Evolutionary conservation across 371 early-diverging fungal species (phyloP).

Genomic region (Mucor mucedo): DNA sequence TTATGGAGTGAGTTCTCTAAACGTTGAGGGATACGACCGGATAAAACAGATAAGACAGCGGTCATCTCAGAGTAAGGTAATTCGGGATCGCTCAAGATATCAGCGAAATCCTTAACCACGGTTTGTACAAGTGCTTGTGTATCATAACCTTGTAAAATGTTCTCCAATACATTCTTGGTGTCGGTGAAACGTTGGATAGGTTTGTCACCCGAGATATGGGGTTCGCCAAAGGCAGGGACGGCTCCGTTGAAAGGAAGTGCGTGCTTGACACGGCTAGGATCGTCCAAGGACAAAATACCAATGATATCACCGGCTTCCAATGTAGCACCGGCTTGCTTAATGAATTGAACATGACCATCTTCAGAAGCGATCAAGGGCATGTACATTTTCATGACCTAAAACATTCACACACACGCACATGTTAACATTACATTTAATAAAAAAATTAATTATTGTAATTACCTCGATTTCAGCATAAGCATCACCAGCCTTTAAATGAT

Average conservation of each 20-base stretch:
- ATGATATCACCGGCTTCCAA: conserved; percentile 93
- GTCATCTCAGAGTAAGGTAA: conserved; percentile 88
- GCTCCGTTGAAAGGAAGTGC: conserved; percentile 89
- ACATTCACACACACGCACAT: too few species aligned
- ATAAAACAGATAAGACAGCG: conserved; percentile 81
- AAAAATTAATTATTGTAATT: not conserved
- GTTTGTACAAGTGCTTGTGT: conserved; percentile 70
- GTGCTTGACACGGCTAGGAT: conserved; percentile 90
- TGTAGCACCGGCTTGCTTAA: conserved; percentile 89
- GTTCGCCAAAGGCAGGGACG: conserved; percentile 80
- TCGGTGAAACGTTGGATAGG: conserved; percentile 83
- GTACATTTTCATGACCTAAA: conserved; percentile 98
- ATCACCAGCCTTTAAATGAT: conserved; percentile 86
- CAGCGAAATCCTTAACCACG: conserved; percentile 76
- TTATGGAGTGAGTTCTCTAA: conserved; percentile 66
- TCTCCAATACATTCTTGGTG: conserved; percentile 65
- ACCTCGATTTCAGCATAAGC: conserved; percentile 98
- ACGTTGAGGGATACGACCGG: conserved; percentile 86
- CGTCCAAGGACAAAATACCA: conserved; percentile 90
- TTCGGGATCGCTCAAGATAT: conserved; percentile 75
- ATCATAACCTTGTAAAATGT: conserved; percentile 90
- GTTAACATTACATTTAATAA: too few species aligned
- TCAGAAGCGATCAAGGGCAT: conserved; percentile 94
- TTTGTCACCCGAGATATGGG: conserved; percentile 79
- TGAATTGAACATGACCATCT: conserved; percentile 88